Evolutionary conservation across 2,329 filamentous ascomycete species (phyloP), one percentile per base, ranked within the genome.

Genomic region (Zalaria obscura): DNA sequence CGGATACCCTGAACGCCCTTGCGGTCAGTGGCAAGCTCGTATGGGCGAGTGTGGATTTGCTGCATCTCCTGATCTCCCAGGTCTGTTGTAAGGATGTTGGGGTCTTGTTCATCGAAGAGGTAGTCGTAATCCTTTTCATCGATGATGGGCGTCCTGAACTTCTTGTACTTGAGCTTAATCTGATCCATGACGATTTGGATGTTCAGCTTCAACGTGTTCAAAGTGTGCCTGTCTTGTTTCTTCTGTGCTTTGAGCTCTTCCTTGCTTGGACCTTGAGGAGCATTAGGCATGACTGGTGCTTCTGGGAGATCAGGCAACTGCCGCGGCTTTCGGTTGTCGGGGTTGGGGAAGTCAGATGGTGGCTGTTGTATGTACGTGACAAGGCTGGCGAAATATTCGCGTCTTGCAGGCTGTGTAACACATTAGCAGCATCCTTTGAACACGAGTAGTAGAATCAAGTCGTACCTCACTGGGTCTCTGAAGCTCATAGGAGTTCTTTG

Each of bases 171-270:
- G 47, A 73, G 71, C 59, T 93, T 91, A 56, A 98, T 85, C 62
- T 95, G 86, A 51, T 98, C 89, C 87, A 98, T 95, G 50, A 96
- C 85, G 2, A 85, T 86, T 60, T 95, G 88, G 41, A 98, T 77
- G 40, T 81, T 70, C 33, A 93, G 78, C 66, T 96, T 98, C 49
- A 98, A 68, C 44, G 81, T 68, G 57, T 96, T 95, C 41, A 96
- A 70, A 7, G 80, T 76, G 48, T 89, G 78, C 38, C 85, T 79
- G 55, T 98, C 93, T 47, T 76, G 76, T 61, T 80, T 83, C 61
- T 82, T 83, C 57, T 89, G 78, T 2, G 74, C 76, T 56, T 86
- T 87, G 45, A 83, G 72, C 54, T 95, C 84, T 42, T 83, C 83
- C 56, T 87, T 88, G 27, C 78, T 82, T 2, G 76, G 66, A n/a